Base-by-base conservation (phyloP, 768 basidiomycete genomes). In the Phanerodontia chrysosporium region DNA sequence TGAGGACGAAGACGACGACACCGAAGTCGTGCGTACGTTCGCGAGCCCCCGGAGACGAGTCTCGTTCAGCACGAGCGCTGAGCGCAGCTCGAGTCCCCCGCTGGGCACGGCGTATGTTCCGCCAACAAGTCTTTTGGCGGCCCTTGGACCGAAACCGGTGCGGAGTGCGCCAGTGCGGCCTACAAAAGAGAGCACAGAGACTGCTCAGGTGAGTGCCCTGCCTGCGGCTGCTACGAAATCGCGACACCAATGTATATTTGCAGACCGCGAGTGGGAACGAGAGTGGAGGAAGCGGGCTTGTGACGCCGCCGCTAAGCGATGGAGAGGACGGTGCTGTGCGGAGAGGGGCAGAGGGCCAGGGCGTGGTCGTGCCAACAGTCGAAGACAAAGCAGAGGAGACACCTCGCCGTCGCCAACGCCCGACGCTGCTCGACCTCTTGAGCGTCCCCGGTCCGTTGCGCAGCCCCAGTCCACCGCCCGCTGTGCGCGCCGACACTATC, bases 41-140 rank as follows among this genome's bases (percentile, higher is more conserved):
- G 22, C 55, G 8, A 27, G 51, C 36, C 60, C 54, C 1, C 60
- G 55, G 30, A 49, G 60, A 10, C 55, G 60, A 42, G 51, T 61
- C 9, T 61, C 55, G 3, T 61, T 61, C 45, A 58, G 57, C 18
- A 61, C 56, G 21, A 52, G 49, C 42, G 45, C 54, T 7, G 60
- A 61, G 27, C 60, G 58, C n/a, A 28, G 39, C 48, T 49, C 48
- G 28, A 32, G 29, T 18, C 32, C 51, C 30, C 51, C 51, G 13
- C 46, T 6, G 7, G 32, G 32, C 32, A 13, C 32, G 32, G 32
- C 7, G 13, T 35, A 35, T 35, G 13, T 35, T 13, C 51, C 53
- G 5, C 27, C 5, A 5, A 21, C 9, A 18, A 55, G 39, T 16
- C 22, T 55, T 16, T 14, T 45, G 2, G 53, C 53, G 10, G 39